These are phyloP conservation scores for Scheffersomyces spartinae DNA, from an alignment of 805 yeast genomes.

Conservation along the genomic window DNA sequence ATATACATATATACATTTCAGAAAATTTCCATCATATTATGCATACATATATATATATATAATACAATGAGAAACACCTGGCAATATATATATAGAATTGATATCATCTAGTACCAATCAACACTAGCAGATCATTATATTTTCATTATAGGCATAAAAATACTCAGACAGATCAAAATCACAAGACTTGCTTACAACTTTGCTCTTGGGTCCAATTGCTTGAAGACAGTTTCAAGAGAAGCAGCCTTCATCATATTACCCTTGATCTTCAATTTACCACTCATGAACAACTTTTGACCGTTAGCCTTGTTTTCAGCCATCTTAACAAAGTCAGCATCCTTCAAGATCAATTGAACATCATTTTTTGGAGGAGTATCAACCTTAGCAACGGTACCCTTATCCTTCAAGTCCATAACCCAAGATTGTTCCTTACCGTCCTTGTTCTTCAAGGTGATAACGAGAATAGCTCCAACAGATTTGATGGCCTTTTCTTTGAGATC, in stretches of 20 bases:
- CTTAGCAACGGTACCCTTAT: slow-evolving; percentile 35
- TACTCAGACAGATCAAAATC: too few species aligned
- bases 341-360: slow-evolving; percentile 56
- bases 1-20: too few species aligned
- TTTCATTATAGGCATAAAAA: too few species aligned
- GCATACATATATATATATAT: too few species aligned
- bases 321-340: slow-evolving; percentile 59
- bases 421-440: slow-evolving; percentile 45
- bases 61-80: too few species aligned
- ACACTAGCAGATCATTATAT: too few species aligned
- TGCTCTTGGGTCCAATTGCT: slow-evolving; percentile 33
- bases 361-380: slow-evolving; percentile 30
- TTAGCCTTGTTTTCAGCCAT: slow-evolving; percentile 70
- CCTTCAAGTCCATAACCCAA: slow-evolving; percentile 62
- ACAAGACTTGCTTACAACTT: slow-evolving; percentile 34
- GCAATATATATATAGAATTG: too few species aligned
- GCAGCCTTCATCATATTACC: slow-evolving; percentile 91
- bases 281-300: slow-evolving; percentile 76
- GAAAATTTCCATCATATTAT: too few species aligned
- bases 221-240: slow-evolving; percentile 57
- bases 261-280: slow-evolving; percentile 75
- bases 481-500: slow-evolving; percentile 27
- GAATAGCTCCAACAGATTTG: slow-evolving; percentile 43
- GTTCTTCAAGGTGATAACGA: slow-evolving; percentile 58
- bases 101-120: too few species aligned